phyloP scores from a whole-genome alignment of 768 basidiomycete species.

The Leccinum longicurvipes region DNA sequence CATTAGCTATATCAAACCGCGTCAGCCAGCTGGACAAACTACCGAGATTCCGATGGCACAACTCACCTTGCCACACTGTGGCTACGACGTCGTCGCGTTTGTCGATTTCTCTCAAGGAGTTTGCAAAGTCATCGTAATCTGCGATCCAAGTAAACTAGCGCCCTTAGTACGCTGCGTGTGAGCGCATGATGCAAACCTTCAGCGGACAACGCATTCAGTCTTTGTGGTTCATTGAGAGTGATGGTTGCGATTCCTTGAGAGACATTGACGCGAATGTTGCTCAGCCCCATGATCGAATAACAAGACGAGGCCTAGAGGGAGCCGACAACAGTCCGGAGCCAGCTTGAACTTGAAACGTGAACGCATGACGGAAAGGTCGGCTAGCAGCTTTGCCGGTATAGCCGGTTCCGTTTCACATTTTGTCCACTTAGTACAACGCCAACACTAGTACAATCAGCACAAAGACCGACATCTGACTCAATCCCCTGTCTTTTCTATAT shows the following conservation, averaged over 20 bases:
- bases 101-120: slow-evolving; percentile 56
- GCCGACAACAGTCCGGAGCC: neutral
- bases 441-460: neutral
- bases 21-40: neutral
- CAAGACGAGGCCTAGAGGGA: neutral
- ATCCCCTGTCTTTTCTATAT: slow-evolving; percentile 4
- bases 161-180: too few species aligned
- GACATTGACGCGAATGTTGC: slow-evolving; percentile 45
- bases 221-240: slow-evolving; percentile 57
- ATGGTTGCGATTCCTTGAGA: slow-evolving; percentile 64
- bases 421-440: neutral
- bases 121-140: slow-evolving; percentile 66
- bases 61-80: slow-evolving; percentile 64
- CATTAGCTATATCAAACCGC: slow-evolving; percentile 42
- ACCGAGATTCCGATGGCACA: neutral
- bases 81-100: slow-evolving; percentile 56
- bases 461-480: neutral
- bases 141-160: neutral
- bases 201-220: slow-evolving; percentile 56
- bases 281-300: slow-evolving; percentile 30
- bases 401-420: neutral
- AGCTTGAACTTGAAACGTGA: neutral
- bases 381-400: slow-evolving; percentile 2
- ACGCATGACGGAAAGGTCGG: neutral
- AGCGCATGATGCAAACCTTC: slow-evolving; percentile 38